Evolutionary conservation across 768 basidiomycete species (phyloP), one percentile per base, ranked within the genome.

Genomic region (Cantharellus cinnabarinus): DNA sequence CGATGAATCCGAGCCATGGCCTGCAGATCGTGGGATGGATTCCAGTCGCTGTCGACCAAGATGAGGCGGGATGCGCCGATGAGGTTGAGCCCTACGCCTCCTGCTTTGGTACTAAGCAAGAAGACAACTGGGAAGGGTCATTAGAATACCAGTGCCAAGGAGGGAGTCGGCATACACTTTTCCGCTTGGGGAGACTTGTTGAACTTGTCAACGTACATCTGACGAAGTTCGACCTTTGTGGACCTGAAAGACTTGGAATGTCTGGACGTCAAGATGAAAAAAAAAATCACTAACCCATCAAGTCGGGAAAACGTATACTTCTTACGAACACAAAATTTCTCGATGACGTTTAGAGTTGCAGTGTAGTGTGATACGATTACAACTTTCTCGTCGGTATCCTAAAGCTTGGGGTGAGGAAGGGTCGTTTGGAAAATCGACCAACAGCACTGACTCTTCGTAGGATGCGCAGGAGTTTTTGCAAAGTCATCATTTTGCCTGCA

Each of bases 1-100:
- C 90, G 93, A 70, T 94, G 89, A 67, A 93, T 94, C 55, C 94
- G 80, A 57, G 91, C 94, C 94, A 98, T 98, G 2, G 95, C 84
- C 70, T 99, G 95, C 15, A 91, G 69, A 71, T 99, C 95, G 56
- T 56, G 81, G 83, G 86, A 88, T 41, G 90, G 90, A 70, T 93
- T 94, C 90, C 90, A 95, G 66, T 93, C 90, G 20, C 83, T 85
- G 68, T 95, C 91, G 42, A 94, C 74, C 54, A 93, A 75, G 62
- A 73, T 72, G 20, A 29, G 20, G 20, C 20, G 20, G 20, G 20
- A 29, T 29, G 20, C 20, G 41, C 93, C 94, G 42, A 88, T 87
- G 48, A 89, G 75, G 70, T 97, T 98, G 55, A 99, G 79, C 2
- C 94, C 94, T 40, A 90, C 85, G 5, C 94, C 94, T 14, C 94